phyloP scores from a whole-genome alignment of 768 basidiomycete species.

The Boletus huronensis region DNA sequence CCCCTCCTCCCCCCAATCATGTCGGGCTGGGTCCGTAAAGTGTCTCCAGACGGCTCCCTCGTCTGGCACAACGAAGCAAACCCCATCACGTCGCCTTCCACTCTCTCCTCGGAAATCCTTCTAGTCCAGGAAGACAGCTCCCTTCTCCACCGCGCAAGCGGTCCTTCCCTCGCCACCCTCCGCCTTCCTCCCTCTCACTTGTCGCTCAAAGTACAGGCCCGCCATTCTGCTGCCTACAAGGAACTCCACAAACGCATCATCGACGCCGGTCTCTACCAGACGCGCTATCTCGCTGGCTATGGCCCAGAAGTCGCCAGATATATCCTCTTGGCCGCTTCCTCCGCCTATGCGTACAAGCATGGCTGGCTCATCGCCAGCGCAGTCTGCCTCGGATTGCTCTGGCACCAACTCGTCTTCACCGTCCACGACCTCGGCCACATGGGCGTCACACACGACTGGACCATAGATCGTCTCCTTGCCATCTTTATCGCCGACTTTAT shows the following conservation, averaged over 20 bases:
- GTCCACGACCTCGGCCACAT: slow-evolving; percentile 96
- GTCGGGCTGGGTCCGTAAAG: slow-evolving; percentile 73
- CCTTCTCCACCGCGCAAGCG: slow-evolving; percentile 28
- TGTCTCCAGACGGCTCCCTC: slow-evolving; percentile 40
- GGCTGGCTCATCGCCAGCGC: slow-evolving; percentile 74
- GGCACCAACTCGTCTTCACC: slow-evolving; percentile 93
- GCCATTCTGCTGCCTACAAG: slow-evolving; percentile 76
- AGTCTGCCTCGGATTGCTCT: slow-evolving; percentile 78
- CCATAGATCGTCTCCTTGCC: slow-evolving; percentile 71
- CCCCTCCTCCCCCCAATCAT: slow-evolving; percentile 85
- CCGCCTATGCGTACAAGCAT: slow-evolving; percentile 58
- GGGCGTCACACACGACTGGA: slow-evolving; percentile 88
- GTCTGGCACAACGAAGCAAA: slow-evolving; percentile 65
- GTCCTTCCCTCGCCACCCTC: slow-evolving; percentile 44
- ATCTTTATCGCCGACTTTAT: slow-evolving; percentile 81
- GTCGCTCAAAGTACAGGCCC: slow-evolving; percentile 54
- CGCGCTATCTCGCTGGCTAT: slow-evolving; percentile 82
- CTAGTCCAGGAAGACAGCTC: slow-evolving; percentile 47
- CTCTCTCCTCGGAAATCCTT: slow-evolving; percentile 53
- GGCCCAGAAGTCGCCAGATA: slow-evolving; percentile 88
- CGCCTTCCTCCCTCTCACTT: slow-evolving; percentile 52
- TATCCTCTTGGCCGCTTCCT: slow-evolving; percentile 52
- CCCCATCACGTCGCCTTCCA: slow-evolving; percentile 35
- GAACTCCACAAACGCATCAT: slow-evolving; percentile 69
- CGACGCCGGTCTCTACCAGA: slow-evolving; percentile 81